Percentiles rank a stretch among this genome's conserved stretches.
Conservation (phyloP, 176 grass and related monocot genomes). For the Rhynchospora tenuis region DNA sequence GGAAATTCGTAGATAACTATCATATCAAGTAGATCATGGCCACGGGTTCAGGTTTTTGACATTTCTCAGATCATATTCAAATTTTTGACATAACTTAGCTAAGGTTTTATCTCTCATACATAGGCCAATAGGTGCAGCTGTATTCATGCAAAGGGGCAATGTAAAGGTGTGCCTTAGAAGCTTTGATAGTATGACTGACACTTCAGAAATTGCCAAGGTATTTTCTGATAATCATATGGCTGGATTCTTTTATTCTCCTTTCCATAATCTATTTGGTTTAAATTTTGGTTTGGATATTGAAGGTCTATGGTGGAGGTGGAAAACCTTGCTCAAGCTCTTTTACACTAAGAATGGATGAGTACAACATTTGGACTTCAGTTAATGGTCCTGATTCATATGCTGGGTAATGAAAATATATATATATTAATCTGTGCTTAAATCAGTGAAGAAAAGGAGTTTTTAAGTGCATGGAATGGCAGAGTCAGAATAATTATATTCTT, state of each 20-base stretch:
- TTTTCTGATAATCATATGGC: not conserved
- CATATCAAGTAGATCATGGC: not conserved
- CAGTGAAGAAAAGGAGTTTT: not conserved
- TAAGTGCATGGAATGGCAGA: not conserved
- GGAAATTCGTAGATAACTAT: not conserved
- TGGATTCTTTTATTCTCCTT: not conserved
- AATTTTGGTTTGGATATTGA: not conserved
- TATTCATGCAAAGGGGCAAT: constrained; percentile 70
- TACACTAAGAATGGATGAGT: constrained; percentile 80
- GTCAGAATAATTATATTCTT: not conserved
- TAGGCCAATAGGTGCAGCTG: constrained; percentile 84
- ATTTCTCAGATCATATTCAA: not conserved
- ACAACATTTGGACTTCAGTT: constrained; percentile 58
- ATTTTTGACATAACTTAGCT: not conserved
- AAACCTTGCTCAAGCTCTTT: constrained; percentile 73
- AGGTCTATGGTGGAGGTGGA: constrained; percentile 82
- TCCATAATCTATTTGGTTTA: not conserved
- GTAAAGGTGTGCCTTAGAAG: constrained; percentile 87
- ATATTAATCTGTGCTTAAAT: not conserved
- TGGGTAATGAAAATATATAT: not conserved
- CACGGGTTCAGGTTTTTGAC: not conserved
- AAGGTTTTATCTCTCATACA: not conserved
- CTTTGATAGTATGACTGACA: constrained; percentile 48
- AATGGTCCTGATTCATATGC: constrained; percentile 21
- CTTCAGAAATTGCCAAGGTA: constrained; percentile 74